These are phyloP conservation scores for Blastobotrys muscicola DNA, from an alignment of 805 yeast species.

Conservation along the genomic window DNA sequence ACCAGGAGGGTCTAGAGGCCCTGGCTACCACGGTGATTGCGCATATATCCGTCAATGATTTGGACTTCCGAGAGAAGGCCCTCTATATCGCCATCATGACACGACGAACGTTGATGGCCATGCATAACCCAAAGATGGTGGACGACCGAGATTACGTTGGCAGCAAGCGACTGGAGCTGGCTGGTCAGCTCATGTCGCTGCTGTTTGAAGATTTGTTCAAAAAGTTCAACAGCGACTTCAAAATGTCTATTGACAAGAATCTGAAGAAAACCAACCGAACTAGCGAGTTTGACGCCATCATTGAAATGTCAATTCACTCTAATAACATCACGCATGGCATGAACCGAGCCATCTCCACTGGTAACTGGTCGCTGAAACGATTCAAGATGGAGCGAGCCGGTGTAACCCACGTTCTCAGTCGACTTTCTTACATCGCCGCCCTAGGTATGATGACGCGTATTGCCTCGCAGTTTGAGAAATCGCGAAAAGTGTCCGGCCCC, in stretches of 20 bases:
- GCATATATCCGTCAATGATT: constrained; percentile 74
- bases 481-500: constrained; percentile 96
- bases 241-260: constrained; percentile 87
- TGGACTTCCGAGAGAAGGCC: constrained; percentile 91
- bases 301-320: constrained; percentile 83
- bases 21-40: constrained; percentile 90
- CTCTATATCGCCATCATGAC: constrained; percentile 94
- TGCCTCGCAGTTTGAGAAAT: constrained; percentile 96
- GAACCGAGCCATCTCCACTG: constrained; percentile 95
- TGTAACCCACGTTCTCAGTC: constrained; percentile 90
- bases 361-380: constrained; percentile 97
- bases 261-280: constrained; percentile 91
- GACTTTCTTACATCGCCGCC: constrained; percentile 88
- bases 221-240: constrained; percentile 90
- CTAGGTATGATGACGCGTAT: constrained; percentile 99
- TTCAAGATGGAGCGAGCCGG: constrained; percentile 99
- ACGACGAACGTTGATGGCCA: constrained; percentile 89
- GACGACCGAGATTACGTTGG: constrained; percentile 99
- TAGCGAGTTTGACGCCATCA: constrained; percentile 86
- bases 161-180: constrained; percentile 91
- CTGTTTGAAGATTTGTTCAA: constrained; percentile 95
- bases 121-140: constrained; percentile 89
- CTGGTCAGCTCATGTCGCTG: constrained; percentile 93
- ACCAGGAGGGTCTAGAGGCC: constrained; percentile 93
- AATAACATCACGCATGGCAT: constrained; percentile 89